Evolutionary conservation across 495 filamentous ascomycete species (phyloP).

Genomic region (Penicillium taxi): DNA sequence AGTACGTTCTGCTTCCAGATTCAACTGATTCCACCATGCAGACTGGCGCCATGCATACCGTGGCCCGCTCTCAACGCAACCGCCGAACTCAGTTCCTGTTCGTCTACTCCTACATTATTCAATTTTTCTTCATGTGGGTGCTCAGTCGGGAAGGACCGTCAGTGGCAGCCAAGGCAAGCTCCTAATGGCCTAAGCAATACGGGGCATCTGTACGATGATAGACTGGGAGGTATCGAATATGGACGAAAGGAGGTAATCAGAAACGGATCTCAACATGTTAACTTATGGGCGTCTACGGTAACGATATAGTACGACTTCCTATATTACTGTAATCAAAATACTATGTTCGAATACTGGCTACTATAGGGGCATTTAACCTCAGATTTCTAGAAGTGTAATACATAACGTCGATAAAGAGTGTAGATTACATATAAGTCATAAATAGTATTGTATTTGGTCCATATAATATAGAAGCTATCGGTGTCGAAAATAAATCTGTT

Average conservation of each 20-base stretch:
- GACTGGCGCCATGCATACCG: conserved; percentile 63
- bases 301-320: conserved; percentile 29
- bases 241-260: background rate
- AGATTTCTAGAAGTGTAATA: background rate
- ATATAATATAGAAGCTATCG: conserved; percentile 1
- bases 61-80: conserved; percentile 75
- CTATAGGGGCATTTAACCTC: background rate
- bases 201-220: background rate
- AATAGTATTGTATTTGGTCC: background rate
- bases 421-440: too few relatives aligned
- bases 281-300: conserved; percentile 6
- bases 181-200: conserved; percentile 13
- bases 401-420: background rate
- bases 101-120: conserved; percentile 86
- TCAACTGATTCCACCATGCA: conserved; percentile 55
- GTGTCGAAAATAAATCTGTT: background rate
- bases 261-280: background rate
- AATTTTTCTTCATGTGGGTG: conserved; percentile 93
- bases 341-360: conserved; percentile 4
- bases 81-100: conserved; percentile 93
- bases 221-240: background rate
- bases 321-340: conserved; percentile 28
- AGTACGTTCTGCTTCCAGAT: conserved; percentile 93
- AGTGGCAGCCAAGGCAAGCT: conserved; percentile 17
- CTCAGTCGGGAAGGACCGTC: conserved; percentile 53